Percentiles rank a stretch among this genome's conserved stretches.
These are phyloP conservation scores for Helicostylum pulchrum DNA, from an alignment of 192 early-diverging fungal genomes.

Conservation along the genomic window DNA sequence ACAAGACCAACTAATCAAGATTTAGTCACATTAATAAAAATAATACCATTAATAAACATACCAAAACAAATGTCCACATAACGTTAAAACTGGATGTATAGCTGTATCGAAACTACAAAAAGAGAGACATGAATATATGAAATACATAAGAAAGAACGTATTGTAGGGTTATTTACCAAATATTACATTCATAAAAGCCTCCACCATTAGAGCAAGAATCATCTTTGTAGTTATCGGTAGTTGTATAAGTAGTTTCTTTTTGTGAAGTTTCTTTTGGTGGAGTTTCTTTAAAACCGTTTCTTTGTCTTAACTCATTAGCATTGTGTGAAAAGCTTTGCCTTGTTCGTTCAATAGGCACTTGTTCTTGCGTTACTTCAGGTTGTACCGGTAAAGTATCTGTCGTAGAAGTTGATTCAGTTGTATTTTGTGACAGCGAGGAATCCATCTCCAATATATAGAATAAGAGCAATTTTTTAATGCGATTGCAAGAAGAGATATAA, in stretches of 20 bases:
- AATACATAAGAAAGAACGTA: not conserved
- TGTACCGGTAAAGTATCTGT: no score
- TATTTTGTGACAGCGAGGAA: no score
- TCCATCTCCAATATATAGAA: no score
- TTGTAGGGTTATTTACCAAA: conserved; percentile 27
- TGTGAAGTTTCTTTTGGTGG: not conserved
- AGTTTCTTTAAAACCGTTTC: conserved; percentile 2
- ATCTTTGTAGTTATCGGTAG: not conserved
- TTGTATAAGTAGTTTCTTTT: not conserved
- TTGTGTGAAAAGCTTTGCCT: not conserved
- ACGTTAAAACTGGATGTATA: conserved; percentile 67
- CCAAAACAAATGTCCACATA: conserved; percentile 82
- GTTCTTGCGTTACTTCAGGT: no score
- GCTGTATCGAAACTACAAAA: conserved; percentile 68
- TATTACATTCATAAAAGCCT: conserved; percentile 43
- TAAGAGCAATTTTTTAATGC: no score
- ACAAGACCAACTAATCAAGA: conserved; percentile 56
- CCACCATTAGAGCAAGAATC: conserved; percentile 4
- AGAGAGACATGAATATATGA: not conserved
- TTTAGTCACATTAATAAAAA: not conserved
- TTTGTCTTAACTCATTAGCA: conserved; percentile 13
- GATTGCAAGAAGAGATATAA: no score
- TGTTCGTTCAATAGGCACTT: no score
- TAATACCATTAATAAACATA: conserved; percentile 20
- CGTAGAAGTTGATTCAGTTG: no score